Conservation (phyloP, 257 asterid genomes). For the Coffea canephora region DNA sequence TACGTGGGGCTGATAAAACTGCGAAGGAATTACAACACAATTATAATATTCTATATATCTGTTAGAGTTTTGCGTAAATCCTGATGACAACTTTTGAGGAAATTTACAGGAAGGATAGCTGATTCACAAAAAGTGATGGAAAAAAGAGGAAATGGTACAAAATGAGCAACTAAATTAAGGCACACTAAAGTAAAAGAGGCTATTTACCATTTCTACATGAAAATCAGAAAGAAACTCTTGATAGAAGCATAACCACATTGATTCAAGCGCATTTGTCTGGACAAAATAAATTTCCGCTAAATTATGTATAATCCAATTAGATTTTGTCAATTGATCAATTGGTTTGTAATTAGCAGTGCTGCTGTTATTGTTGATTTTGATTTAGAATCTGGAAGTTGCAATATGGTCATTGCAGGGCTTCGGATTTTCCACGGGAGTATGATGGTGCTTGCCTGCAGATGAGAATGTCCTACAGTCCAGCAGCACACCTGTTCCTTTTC, state of each 20-base stretch:
- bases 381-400: conserved; percentile 3
- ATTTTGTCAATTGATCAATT: background rate
- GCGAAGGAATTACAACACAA: background rate
- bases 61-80: background rate
- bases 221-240: background rate
- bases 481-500: conserved; percentile 84
- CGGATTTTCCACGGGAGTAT: conserved; percentile 77
- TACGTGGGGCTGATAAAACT: background rate
- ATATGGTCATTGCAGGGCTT: conserved; percentile 55
- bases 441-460: conserved; percentile 95
- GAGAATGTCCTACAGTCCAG: conserved; percentile 96
- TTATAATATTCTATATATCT: background rate
- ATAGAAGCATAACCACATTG: background rate
- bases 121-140: background rate
- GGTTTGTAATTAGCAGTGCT: background rate
- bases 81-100: background rate
- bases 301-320: background rate
- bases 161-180: background rate
- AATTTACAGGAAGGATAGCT: background rate
- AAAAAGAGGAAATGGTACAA: background rate
- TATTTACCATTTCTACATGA: background rate
- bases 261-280: background rate
- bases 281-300: background rate
- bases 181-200: background rate
- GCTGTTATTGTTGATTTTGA: background rate